These are phyloP conservation scores for Penicillium paradoxum DNA, from an alignment of 495 filamentous ascomycete species.

Conservation along the genomic window DNA sequence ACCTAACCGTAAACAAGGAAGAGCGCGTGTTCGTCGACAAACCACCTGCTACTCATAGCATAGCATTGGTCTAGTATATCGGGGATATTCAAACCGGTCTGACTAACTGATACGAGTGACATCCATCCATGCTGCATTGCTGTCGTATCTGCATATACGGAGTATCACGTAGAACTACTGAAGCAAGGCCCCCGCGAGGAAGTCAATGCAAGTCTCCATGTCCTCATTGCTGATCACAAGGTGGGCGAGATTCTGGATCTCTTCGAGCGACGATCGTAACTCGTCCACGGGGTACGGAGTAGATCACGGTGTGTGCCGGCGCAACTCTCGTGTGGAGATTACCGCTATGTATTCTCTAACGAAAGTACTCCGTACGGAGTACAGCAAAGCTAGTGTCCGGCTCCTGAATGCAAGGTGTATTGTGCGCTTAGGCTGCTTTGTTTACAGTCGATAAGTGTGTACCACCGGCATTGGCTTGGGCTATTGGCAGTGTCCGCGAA, in stretches of 20 bases:
- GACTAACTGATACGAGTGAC: too few species aligned
- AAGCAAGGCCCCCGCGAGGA: not conserved
- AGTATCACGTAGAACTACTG: not conserved
- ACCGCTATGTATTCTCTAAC: not conserved
- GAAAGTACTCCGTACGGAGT: too few species aligned
- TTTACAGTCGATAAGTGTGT: too few species aligned
- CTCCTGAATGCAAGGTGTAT: conserved; percentile 1
- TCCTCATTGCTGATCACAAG: not conserved
- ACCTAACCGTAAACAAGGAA: not conserved
- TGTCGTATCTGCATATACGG: not conserved
- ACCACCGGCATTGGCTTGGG: too few species aligned
- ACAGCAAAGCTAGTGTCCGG: not conserved
- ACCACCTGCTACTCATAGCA: conserved; percentile 3
- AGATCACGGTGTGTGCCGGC: not conserved
- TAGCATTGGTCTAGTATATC: not conserved
- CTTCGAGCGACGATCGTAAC: not conserved
- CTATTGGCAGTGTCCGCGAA: not conserved
- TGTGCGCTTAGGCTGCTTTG: too few species aligned
- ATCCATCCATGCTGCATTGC: too few species aligned
- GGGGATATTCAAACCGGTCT: too few species aligned
- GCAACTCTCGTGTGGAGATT: conserved; percentile 2
- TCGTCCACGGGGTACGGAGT: conserved; percentile 1
- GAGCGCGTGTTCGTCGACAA: not conserved
- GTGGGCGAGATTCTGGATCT: not conserved
- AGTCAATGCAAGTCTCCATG: not conserved